Percentiles rank a stretch among this genome's conserved stretches.
Conservation (phyloP, 2,329 filamentous ascomycete species). For the Colletotrichum cordylinicola region DNA sequence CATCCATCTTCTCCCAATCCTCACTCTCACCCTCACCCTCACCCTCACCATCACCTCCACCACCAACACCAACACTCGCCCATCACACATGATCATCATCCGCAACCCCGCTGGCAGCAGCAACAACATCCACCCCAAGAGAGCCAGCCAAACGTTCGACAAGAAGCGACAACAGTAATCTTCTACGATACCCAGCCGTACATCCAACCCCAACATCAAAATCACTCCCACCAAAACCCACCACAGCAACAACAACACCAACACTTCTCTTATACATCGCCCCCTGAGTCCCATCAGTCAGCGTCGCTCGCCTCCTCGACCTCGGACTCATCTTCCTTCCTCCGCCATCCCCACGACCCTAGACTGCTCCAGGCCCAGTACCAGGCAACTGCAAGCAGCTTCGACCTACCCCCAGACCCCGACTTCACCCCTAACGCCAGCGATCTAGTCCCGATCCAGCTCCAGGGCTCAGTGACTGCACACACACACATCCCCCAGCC, state of each 20-base stretch:
- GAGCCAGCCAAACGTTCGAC: background rate
- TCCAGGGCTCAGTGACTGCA: background rate
- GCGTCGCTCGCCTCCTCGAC: background rate
- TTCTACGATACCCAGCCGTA: background rate
- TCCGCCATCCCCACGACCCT: slow-evolving; percentile 23
- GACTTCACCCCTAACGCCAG: background rate
- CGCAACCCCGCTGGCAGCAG: background rate
- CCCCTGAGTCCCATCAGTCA: background rate
- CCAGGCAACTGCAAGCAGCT: slow-evolving; percentile 2
- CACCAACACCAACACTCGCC: background rate
- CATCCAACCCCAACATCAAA: background rate
- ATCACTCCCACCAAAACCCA: background rate
- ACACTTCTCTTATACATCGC: background rate
- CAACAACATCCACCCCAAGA: background rate
- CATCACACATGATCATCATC: background rate
- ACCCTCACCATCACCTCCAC: background rate
- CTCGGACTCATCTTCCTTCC: background rate
- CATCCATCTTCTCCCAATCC: background rate
- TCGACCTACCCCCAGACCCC: background rate
- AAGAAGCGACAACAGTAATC: background rate
- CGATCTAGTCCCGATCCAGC: slow-evolving; percentile 14
- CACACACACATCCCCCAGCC: background rate
- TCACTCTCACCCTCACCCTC: background rate
- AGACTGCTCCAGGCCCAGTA: slow-evolving; percentile 18
- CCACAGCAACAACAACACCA: background rate